Percentiles rank a stretch among this genome's conserved stretches.
Evolutionary conservation across 495 filamentous ascomycete species (phyloP).

Genomic region (Zalerion maritima): DNA sequence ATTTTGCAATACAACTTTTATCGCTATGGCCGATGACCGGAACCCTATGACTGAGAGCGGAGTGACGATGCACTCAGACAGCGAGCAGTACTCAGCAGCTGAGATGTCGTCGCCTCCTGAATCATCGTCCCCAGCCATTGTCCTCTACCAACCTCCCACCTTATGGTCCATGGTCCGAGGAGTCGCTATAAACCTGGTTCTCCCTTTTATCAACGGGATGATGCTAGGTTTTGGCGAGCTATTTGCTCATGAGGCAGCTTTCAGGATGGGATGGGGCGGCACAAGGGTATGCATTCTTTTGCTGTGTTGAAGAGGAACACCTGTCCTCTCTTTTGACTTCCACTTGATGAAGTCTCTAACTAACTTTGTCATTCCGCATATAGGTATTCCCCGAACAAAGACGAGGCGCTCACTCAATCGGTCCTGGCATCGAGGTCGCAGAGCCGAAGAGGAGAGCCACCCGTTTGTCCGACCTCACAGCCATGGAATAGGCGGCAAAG

Average conservation of each 20-base stretch:
- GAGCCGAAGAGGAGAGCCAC: constrained; percentile 20
- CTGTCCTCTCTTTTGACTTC: background rate
- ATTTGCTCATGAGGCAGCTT: constrained; percentile 89
- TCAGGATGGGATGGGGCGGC: constrained; percentile 77
- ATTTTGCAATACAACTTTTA: constrained; percentile 9
- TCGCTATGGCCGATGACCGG: constrained; percentile 34
- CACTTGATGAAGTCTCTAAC: too few species aligned
- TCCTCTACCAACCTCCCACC: constrained; percentile 81
- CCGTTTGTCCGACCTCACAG: constrained; percentile 29
- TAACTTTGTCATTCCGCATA: too few species aligned
- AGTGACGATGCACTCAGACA: constrained; percentile 78
- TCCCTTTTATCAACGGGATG: constrained; percentile 94
- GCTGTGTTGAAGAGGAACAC: background rate
- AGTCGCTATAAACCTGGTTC: constrained; percentile 82
- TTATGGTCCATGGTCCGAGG: constrained; percentile 72
- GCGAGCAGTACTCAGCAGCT: constrained; percentile 71
- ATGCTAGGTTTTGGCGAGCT: constrained; percentile 98
- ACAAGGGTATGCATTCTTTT: constrained; percentile 56
- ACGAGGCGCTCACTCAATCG: constrained; percentile 30
- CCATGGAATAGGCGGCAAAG: constrained; percentile 39
- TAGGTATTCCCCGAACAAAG: constrained; percentile 36
- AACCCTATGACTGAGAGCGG: constrained; percentile 61
- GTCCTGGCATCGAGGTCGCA: constrained; percentile 37
- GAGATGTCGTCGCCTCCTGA: constrained; percentile 44
- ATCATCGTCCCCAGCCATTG: constrained; percentile 57